A percentile compares a stretch with the other conserved stretches of the same genome.
These are phyloP conservation scores for Monilinia aucupariae DNA, from an alignment of 2,329 filamentous ascomycete genomes.

Conservation along the genomic window DNA sequence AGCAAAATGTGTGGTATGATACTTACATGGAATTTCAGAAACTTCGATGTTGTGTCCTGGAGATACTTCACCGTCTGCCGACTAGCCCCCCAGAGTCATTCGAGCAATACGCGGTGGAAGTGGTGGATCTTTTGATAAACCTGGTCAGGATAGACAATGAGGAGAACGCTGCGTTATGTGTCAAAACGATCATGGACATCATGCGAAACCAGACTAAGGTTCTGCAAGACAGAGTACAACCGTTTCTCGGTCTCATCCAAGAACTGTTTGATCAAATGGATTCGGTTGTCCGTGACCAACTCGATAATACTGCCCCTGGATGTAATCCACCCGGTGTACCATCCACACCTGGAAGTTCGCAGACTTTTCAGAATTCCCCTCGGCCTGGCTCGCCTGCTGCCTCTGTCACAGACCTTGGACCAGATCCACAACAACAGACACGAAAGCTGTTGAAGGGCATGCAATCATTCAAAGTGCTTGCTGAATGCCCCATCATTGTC, in stretches of 20 bases:
- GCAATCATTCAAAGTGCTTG: conserved; percentile 98
- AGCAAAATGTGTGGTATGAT: background rate
- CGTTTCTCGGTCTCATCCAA: conserved; percentile 85
- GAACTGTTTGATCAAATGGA: conserved; percentile 96
- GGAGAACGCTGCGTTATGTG: conserved; percentile 95
- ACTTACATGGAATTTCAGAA: conserved; percentile 47
- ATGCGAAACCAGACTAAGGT: conserved; percentile 87
- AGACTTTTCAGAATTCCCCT: conserved; percentile 72
- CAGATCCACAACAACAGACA: conserved; percentile 74
- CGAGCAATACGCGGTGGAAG: conserved; percentile 81
- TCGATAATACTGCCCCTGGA: conserved; percentile 68
- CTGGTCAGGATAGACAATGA: conserved; percentile 91
- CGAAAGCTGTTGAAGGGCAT: conserved; percentile 84
- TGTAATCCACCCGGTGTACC: conserved; percentile 51
- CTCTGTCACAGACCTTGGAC: conserved; percentile 72
- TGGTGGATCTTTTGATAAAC: conserved; percentile 84
- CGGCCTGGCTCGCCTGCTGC: conserved; percentile 85
- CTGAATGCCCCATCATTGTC: conserved; percentile 97
- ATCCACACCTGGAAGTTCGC: conserved; percentile 60
- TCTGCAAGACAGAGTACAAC: conserved; percentile 75
- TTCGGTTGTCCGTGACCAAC: conserved; percentile 87
- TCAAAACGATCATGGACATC: conserved; percentile 97
- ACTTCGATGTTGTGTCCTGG: conserved; percentile 86
- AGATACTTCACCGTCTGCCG: conserved; percentile 84
- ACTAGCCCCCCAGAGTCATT: conserved; percentile 71